A percentile compares a stretch with the other conserved stretches of the same genome.
phyloP scores from a whole-genome alignment of 768 basidiomycete genomes.

The Lyophyllum semitale region DNA sequence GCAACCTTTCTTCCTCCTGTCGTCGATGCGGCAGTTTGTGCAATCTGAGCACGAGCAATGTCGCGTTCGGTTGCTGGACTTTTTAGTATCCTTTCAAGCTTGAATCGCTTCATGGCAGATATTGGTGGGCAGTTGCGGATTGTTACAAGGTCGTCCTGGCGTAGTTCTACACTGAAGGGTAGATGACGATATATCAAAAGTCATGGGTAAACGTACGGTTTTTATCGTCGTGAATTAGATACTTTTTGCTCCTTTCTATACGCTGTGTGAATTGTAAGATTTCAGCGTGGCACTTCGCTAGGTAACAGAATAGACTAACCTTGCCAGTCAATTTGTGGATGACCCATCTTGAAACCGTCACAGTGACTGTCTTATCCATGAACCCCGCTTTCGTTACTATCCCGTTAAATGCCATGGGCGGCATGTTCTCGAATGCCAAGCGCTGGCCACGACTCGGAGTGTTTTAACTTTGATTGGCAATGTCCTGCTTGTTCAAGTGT shows the following conservation, averaged over 20 bases:
- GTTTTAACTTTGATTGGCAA: too few relatives aligned
- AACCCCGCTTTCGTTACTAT: constrained; percentile 78
- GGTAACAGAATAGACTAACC: constrained; percentile 39
- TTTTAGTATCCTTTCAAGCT: constrained; percentile 61
- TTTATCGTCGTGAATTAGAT: constrained; percentile 71
- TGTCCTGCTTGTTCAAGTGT: too few relatives aligned
- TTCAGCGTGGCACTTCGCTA: background rate
- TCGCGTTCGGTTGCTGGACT: constrained; percentile 71
- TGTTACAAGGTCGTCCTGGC: constrained; percentile 67
- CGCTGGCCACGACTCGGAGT: too few relatives aligned
- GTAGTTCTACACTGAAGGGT: constrained; percentile 47
- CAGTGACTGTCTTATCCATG: constrained; percentile 86
- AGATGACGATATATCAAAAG: background rate
- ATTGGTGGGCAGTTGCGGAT: constrained; percentile 84
- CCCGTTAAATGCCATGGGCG: constrained; percentile 76
- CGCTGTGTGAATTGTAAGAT: constrained; percentile 42
- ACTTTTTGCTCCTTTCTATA: constrained; percentile 77
- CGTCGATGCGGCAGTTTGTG: constrained; percentile 11
- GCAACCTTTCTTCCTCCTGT: constrained; percentile 5
- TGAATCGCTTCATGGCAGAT: constrained; percentile 79
- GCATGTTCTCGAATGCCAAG: constrained; percentile 47
- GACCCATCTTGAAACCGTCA: constrained; percentile 75
- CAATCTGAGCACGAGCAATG: constrained; percentile 29
- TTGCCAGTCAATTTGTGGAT: constrained; percentile 78
- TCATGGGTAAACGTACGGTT: constrained; percentile 53